Evolutionary conservation across 164 flowering plant genomes (phyloP).

Genomic region (Euptelea pleiosperma): DNA sequence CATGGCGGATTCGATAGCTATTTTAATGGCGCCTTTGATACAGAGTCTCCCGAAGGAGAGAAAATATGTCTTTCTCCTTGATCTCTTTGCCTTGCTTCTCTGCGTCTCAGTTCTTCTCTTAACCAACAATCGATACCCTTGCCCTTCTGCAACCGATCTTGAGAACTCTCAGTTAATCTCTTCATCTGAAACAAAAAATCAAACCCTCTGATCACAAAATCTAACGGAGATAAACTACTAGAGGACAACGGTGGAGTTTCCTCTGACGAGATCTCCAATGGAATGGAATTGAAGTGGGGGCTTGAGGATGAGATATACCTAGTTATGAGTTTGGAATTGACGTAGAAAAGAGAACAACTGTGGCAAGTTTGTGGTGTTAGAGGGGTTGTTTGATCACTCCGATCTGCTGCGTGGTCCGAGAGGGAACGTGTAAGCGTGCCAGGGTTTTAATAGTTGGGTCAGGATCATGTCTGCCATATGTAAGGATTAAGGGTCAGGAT

Average conservation of each 20-base stretch:
- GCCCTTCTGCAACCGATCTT: conserved; percentile 23
- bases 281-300: conserved; percentile 39
- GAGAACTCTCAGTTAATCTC: conserved; percentile 11
- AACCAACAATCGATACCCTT: conserved; percentile 32
- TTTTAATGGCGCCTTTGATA: conserved; percentile 37
- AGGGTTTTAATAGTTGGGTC: no score
- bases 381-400: no score
- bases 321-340: no score
- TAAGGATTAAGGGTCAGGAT: no score
- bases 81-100: conserved; percentile 42
- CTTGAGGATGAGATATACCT: no score
- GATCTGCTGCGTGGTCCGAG: no score
- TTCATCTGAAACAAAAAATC: neutral
- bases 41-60: conserved; percentile 38
- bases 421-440: no score
- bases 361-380: no score
- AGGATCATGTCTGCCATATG: no score
- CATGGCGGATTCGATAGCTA: no score
- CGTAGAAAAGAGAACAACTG: no score
- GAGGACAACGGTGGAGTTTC: neutral
- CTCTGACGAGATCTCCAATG: neutral
- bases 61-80: conserved; percentile 55
- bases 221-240: neutral
- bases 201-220: neutral
- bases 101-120: conserved; percentile 42